A percentile compares a stretch with the other conserved stretches of the same genome.
Evolutionary conservation across 257 asterid species (phyloP).

Genomic region (Solanum peruvianum): DNA sequence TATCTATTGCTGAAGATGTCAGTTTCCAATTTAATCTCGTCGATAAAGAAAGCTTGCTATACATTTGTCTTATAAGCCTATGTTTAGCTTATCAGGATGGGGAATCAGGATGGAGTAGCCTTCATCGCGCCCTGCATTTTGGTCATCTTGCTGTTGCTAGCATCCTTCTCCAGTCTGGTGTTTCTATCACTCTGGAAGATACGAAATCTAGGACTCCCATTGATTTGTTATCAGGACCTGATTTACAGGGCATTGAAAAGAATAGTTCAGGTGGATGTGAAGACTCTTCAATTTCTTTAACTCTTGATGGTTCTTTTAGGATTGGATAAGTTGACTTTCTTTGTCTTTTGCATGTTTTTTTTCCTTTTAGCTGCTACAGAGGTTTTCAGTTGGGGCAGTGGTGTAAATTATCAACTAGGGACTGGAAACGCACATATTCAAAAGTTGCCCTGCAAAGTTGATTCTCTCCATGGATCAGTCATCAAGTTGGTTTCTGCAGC

Average conservation of each 20-base stretch:
- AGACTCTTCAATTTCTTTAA: neutral
- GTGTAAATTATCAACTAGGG: slow-evolving; percentile 97
- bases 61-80: neutral
- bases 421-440: slow-evolving; percentile 97
- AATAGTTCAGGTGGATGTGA: slow-evolving; percentile 36
- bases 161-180: slow-evolving; percentile 72
- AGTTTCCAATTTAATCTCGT: neutral
- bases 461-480: slow-evolving; percentile 62
- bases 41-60: neutral
- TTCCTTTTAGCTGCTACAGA: slow-evolving; percentile 58
- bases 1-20: neutral
- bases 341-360: slow-evolving; percentile 1
- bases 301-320: neutral
- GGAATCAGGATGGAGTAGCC: slow-evolving; percentile 99
- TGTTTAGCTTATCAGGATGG: slow-evolving; percentile 53
- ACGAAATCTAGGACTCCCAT: slow-evolving; percentile 69
- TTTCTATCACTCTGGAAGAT: slow-evolving; percentile 77
- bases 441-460: slow-evolving; percentile 94
- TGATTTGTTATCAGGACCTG: slow-evolving; percentile 94
- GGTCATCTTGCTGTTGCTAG: slow-evolving; percentile 95
- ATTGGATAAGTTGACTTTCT: slow-evolving; percentile 1
- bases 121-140: slow-evolving; percentile 90
- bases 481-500: slow-evolving; percentile 74
- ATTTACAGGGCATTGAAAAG: slow-evolving; percentile 48
- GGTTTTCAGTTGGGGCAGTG: slow-evolving; percentile 99